These are phyloP conservation scores for Quillaja saponaria DNA, from an alignment of 306 rosid species.

Conservation along the genomic window DNA sequence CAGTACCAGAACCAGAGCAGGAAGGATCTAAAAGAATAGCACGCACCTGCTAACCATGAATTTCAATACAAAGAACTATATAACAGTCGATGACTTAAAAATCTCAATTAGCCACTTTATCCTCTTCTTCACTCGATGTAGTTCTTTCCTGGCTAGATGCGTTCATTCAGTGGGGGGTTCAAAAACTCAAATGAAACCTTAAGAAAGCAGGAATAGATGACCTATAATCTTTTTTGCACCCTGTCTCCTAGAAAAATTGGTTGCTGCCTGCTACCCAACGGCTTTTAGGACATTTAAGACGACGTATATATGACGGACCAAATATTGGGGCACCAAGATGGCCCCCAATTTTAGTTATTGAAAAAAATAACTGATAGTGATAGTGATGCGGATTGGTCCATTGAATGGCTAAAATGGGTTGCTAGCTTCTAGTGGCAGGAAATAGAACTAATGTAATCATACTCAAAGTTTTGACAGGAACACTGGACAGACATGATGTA, in stretches of 20 bases:
- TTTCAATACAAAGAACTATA: neutral
- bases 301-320: conserved; percentile 1
- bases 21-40: conserved; percentile 95
- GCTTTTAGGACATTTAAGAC: conserved; percentile 1
- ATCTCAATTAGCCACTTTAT: no score
- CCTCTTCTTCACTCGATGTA: no score
- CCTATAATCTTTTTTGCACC: no score
- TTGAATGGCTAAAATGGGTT: neutral
- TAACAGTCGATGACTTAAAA: no score
- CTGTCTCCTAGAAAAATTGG: no score
- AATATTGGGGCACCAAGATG: neutral
- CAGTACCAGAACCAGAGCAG: conserved; percentile 91
- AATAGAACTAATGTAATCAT: neutral
- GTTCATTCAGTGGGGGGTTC: no score
- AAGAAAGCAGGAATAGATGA: no score
- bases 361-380: neutral
- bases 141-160: no score
- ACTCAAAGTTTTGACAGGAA: neutral
- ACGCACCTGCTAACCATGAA: conserved; percentile 47
- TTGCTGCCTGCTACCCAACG: no score
- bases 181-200: no score
- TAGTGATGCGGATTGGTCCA: neutral
- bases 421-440: neutral
- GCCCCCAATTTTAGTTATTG: neutral
- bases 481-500: neutral